Evolutionary conservation across 2,329 filamentous ascomycete genomes (phyloP).

Genomic region (Xylariales sp.): DNA sequence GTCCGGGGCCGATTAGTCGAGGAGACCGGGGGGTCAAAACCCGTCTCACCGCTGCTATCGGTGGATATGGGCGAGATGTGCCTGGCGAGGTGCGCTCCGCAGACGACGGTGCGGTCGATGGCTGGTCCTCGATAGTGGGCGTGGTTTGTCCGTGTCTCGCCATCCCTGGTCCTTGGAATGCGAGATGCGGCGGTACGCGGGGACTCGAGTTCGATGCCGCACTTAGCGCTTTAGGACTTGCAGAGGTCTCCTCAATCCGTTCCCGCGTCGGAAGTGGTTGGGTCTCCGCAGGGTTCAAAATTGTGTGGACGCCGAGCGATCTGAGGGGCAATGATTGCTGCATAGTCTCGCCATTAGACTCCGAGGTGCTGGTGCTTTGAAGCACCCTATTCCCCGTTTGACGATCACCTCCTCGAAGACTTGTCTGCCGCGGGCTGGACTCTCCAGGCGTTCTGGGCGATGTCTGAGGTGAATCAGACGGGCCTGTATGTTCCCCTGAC

Average conservation of each 20-base stretch:
- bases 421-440: constrained; percentile 46
- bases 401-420: constrained; percentile 48
- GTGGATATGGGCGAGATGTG: constrained; percentile 46
- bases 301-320: constrained; percentile 57
- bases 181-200: constrained; percentile 41
- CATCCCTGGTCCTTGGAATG: constrained; percentile 42
- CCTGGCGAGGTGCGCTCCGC: constrained; percentile 51
- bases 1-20: constrained; percentile 62
- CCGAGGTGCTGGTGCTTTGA: constrained; percentile 44
- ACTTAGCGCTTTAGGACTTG: constrained; percentile 37
- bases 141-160: constrained; percentile 41
- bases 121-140: constrained; percentile 39
- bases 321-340: constrained; percentile 50
- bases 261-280: constrained; percentile 42
- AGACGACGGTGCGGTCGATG: constrained; percentile 45
- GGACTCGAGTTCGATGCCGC: constrained; percentile 44
- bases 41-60: constrained; percentile 55
- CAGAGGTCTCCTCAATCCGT: constrained; percentile 35
- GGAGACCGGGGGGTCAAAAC: constrained; percentile 71
- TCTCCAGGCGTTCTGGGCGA: constrained; percentile 58
- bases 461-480: constrained; percentile 64
- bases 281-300: constrained; percentile 57
- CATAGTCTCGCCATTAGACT: constrained; percentile 47
- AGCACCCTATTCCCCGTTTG: constrained; percentile 46
- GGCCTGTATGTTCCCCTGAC: constrained; percentile 69